Evolutionary conservation across 2,329 filamentous ascomycete species (phyloP).

Genomic region (Aspergillus felis): DNA sequence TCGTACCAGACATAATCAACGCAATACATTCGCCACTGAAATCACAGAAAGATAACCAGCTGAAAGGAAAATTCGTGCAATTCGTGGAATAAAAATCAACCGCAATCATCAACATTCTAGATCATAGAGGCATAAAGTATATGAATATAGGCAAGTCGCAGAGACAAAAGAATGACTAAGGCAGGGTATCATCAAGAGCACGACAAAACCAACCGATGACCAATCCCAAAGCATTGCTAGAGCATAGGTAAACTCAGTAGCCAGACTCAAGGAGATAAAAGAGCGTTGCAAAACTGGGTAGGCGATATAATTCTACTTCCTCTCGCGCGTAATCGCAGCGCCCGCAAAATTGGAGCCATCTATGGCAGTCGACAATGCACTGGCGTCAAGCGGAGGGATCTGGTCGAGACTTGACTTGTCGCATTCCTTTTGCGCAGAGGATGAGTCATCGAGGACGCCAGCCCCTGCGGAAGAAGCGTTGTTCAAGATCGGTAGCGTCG

Average conservation of each 20-base stretch:
- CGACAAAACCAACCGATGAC: not conserved
- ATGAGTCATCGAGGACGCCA: constrained; percentile 17
- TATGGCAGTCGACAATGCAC: constrained; percentile 24
- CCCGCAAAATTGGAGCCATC: constrained; percentile 7
- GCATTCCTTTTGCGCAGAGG: constrained; percentile 12
- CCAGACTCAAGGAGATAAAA: not conserved
- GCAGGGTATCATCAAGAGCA: not conserved
- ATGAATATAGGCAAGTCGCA: not conserved
- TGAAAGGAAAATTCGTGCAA: not conserved
- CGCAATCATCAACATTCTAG: not conserved
- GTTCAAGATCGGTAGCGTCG: constrained; percentile 25
- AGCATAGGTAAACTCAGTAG: constrained; percentile 4
- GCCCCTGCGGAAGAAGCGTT: constrained; percentile 16
- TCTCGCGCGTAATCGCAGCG: constrained; percentile 20
- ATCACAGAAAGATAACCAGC: not conserved
- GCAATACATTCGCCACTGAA: not conserved
- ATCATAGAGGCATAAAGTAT: not conserved
- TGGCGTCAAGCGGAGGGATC: constrained; percentile 35
- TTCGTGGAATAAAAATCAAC: not conserved
- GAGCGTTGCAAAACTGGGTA: not conserved
- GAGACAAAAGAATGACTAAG: not conserved
- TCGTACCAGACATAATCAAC: not conserved
- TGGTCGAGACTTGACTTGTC: constrained; percentile 28
- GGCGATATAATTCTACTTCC: constrained; percentile 14
- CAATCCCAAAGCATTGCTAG: not conserved